A percentile compares a stretch with the other conserved stretches of the same genome.
Conservation (phyloP, 1,284 basidiomycete genomes). For the Bondarzewia mesenterica region DNA sequence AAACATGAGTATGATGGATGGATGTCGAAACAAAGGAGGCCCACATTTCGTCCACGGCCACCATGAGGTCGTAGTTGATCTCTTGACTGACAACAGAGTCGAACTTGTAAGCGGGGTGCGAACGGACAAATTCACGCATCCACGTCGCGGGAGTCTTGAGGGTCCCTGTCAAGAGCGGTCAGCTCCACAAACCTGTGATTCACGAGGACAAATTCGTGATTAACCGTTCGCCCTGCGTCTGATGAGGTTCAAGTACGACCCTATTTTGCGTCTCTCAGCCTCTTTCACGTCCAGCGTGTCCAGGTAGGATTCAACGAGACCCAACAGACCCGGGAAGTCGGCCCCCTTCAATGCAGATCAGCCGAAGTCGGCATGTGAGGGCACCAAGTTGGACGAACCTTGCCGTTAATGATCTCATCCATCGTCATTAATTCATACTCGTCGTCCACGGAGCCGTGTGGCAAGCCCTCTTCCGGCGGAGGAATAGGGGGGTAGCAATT, state of each 20-base stretch:
- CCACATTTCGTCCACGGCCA: conserved; percentile 88
- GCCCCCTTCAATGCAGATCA: conserved; percentile 32
- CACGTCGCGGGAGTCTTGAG: conserved; percentile 89
- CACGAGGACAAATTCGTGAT: conserved; percentile 15
- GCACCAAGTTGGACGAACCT: conserved; percentile 33
- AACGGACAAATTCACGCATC: conserved; percentile 87
- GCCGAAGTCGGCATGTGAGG: neutral
- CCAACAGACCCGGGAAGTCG: conserved; percentile 80
- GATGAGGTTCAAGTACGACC: conserved; percentile 76
- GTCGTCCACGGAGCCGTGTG: conserved; percentile 50
- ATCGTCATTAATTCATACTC: conserved; percentile 92
- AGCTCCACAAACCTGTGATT: neutral
- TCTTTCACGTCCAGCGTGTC: conserved; percentile 80
- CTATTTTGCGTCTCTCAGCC: conserved; percentile 57
- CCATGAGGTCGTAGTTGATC: conserved; percentile 93
- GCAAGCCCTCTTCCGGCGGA: conserved; percentile 37
- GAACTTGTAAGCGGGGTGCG: conserved; percentile 84
- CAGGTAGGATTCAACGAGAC: conserved; percentile 81
- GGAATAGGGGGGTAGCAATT: conserved; percentile 64
- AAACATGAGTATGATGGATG: neutral
- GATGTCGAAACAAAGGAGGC: conserved; percentile 20
- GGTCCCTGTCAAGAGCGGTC: conserved; percentile 40
- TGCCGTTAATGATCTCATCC: conserved; percentile 92
- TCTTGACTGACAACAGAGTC: conserved; percentile 88
- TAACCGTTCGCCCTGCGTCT: conserved; percentile 73